Base-by-base conservation (phyloP, 352 stramenopile species). In the Thraustotheca clavata region DNA sequence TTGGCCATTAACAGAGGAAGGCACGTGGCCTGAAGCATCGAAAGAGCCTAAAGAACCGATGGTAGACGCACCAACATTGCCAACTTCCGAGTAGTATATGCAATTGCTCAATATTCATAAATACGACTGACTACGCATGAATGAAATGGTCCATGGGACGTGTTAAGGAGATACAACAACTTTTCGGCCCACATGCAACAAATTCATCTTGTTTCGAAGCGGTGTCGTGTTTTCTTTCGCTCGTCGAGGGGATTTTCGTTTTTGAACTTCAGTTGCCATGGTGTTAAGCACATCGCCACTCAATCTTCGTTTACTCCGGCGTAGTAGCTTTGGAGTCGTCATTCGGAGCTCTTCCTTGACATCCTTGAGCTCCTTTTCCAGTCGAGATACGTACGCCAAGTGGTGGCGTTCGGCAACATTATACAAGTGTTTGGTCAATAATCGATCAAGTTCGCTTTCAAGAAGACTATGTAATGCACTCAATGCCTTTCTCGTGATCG, bases 1-100 rank as follows among this genome's bases (percentile, higher is more conserved):
- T 67, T 94, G 85, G 85, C 81, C 80, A 4, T 76, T 88, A 48
- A 73, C 77, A 68, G 36, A 86, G 12, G 79, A 89, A 61, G 80
- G 82, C 24, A 79, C 76, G 48, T 90, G 82, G 80, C 78, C 79
- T 40, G 76, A 87, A 41, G 38, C 65, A 26, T 38, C 72, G 54
- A 71, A 74, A 35, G 50, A 47, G 5, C 50, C 59, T 2, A 52
- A 52, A 31, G 43, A 52, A 31, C 43, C 43, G 16, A 11, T 52
- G 6, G 43, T 52, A 9, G 43, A 52, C 1, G 27, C n/a, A 4
- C 34, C 33, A 2, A n/a, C 32, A 40, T 26, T 49, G 54, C 35
- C 33, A 26, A 7, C 14, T 38, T 7, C 34, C 27, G 43, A 52
- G 43, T 52, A n/a, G n/a, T n/a, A n/a, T n/a, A n/a, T n/a, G n/a